A percentile compares a stretch with the other conserved stretches of the same genome.
phyloP scores from a whole-genome alignment of 179 eudicot genomes.

The Spergularia azorica region DNA sequence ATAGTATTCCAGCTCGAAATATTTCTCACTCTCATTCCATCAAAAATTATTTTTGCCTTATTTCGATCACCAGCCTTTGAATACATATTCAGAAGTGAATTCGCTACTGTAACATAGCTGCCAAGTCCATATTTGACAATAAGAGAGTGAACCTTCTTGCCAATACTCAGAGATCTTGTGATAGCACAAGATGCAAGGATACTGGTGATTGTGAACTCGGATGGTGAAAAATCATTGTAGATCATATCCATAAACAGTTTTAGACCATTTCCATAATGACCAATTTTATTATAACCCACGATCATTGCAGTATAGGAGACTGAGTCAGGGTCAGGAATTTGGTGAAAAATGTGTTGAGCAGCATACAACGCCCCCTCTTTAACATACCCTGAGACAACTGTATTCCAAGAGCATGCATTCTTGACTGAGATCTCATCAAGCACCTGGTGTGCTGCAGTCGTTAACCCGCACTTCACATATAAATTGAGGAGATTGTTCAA shows the following conservation, averaged over 20 bases:
- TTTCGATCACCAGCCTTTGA: constrained; percentile 41
- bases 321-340: constrained; percentile 49
- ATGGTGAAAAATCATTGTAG: constrained; percentile 29
- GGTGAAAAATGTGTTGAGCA: constrained; percentile 36
- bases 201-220: constrained; percentile 43
- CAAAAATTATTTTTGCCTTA: constrained; percentile 39
- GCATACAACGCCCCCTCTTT: constrained; percentile 34
- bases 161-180: constrained; percentile 28
- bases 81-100: constrained; percentile 53
- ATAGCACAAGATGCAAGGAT: constrained; percentile 45
- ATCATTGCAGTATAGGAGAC: constrained; percentile 54
- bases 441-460: constrained; percentile 50
- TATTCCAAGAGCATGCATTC: constrained; percentile 61
- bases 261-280: constrained; percentile 33
- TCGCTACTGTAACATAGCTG: constrained; percentile 39
- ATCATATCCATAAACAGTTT: constrained; percentile 40
- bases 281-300: constrained; percentile 43
- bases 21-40: constrained; percentile 46
- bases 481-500: constrained; percentile 56
- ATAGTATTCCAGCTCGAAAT: constrained; percentile 55
- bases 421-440: constrained; percentile 61
- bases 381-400: constrained; percentile 51
- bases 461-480: constrained; percentile 49
- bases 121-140: constrained; percentile 45
- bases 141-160: constrained; percentile 43